Conservation (phyloP, 345 rosid genomes). For the Eucalyptus curtisii region DNA sequence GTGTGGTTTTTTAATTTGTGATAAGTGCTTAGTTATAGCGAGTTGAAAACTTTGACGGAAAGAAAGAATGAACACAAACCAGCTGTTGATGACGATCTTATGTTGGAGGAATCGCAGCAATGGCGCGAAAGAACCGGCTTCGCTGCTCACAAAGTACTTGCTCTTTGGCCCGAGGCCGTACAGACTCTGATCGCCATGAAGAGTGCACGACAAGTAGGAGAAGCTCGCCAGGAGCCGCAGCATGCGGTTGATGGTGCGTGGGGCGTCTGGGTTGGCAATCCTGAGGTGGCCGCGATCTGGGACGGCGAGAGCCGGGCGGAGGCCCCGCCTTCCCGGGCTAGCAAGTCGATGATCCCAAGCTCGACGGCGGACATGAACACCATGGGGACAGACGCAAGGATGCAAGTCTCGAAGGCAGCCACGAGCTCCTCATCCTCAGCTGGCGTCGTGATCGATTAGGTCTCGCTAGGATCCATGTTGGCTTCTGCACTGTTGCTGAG, state of each 20-base stretch:
- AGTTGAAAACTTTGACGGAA: no score
- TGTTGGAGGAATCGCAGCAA: constrained; percentile 20
- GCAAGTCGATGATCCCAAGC: constrained; percentile 26
- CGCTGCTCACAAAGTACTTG: constrained; percentile 17
- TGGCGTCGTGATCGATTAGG: not conserved
- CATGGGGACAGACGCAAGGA: constrained; percentile 17
- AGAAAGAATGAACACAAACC: constrained; percentile 2
- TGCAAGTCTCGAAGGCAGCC: constrained; percentile 18
- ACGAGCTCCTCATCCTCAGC: constrained; percentile 7
- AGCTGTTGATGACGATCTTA: constrained; percentile 17
- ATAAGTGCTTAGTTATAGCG: no score
- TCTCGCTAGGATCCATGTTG: not conserved
- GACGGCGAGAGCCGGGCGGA: constrained; percentile 14
- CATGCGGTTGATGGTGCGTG: constrained; percentile 28
- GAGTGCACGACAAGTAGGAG: constrained; percentile 6
- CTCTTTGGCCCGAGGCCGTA: constrained; percentile 20
- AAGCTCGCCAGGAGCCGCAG: constrained; percentile 34
- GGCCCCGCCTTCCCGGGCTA: not conserved
- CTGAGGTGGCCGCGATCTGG: constrained; percentile 16
- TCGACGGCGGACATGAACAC: constrained; percentile 29
- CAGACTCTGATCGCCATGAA: constrained; percentile 4
- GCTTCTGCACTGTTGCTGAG: not conserved
- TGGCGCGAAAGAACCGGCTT: constrained; percentile 22
- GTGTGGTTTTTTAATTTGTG: no score
- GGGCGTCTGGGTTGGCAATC: constrained; percentile 17